Evolutionary conservation across 1,284 basidiomycete species (phyloP).

Genomic region (Coriolopsis trogii): DNA sequence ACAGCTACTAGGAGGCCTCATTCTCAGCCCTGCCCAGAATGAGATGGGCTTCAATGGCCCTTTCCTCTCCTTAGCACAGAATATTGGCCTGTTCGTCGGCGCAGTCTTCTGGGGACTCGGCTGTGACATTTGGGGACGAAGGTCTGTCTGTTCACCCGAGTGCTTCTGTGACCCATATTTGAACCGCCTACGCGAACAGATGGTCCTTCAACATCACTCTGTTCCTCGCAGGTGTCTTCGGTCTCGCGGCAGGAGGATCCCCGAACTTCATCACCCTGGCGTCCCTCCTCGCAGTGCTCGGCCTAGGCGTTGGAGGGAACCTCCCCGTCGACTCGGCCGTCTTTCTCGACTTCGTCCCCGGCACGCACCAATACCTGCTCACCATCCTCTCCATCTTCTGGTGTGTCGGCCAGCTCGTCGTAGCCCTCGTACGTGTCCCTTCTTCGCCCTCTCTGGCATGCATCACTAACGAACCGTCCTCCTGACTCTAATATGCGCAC

Average conservation of each 20-base stretch:
- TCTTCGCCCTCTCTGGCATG: no score
- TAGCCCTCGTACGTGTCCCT: slow-evolving; percentile 54
- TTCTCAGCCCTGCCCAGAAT: slow-evolving; percentile 55
- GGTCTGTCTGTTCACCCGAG: slow-evolving; percentile 27
- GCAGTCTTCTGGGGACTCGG: slow-evolving; percentile 68
- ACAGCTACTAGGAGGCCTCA: slow-evolving; percentile 56
- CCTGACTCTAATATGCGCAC: background rate
- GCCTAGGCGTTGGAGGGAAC: slow-evolving; percentile 57
- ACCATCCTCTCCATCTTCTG: slow-evolving; percentile 75
- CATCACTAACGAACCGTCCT: no score
- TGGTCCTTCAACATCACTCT: slow-evolving; percentile 69
- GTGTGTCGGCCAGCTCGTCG: slow-evolving; percentile 67
- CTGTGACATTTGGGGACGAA: slow-evolving; percentile 67
- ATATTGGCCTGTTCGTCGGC: slow-evolving; percentile 65
- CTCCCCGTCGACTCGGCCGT: slow-evolving; percentile 68
- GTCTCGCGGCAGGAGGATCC: slow-evolving; percentile 48
- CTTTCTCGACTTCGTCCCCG: slow-evolving; percentile 69
- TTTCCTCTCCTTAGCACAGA: slow-evolving; percentile 60
- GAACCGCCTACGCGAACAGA: slow-evolving; percentile 26
- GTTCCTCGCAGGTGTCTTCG: slow-evolving; percentile 60
- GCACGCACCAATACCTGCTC: slow-evolving; percentile 68
- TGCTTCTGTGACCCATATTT: slow-evolving; percentile 17
- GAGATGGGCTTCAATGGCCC: slow-evolving; percentile 61
- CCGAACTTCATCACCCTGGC: slow-evolving; percentile 46
- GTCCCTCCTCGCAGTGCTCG: slow-evolving; percentile 46